phyloP scores from a whole-genome alignment of 1,139 yeast species.

The Hyphopichia pseudoburtonii region DNA sequence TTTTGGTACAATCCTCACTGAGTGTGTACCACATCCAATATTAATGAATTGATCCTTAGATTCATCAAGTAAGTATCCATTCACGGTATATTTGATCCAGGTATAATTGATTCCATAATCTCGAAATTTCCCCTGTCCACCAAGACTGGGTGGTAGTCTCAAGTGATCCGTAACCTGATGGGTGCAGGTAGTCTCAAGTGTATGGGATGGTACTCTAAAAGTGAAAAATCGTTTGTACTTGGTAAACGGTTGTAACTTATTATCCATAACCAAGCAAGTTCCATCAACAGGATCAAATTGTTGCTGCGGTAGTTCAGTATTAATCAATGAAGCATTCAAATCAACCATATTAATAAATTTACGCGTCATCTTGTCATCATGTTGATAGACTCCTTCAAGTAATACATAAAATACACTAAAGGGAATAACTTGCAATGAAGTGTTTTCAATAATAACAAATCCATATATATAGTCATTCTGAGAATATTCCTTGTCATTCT shows the following conservation, averaged over 20 bases:
- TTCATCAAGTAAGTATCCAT: neutral
- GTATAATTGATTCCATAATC: slow-evolving; percentile 2
- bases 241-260: neutral
- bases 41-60: neutral
- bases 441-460: slow-evolving; percentile 2
- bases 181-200: slow-evolving; percentile 1
- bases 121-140: slow-evolving; percentile 3
- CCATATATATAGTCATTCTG: slow-evolving; percentile 3
- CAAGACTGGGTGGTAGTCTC: slow-evolving; percentile 2
- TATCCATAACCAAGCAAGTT: slow-evolving; percentile 1
- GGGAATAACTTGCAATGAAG: neutral
- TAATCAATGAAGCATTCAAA: slow-evolving; percentile 3
- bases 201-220: slow-evolving; percentile 1
- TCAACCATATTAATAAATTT: slow-evolving; percentile 2
- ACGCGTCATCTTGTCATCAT: slow-evolving; percentile 2
- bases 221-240: slow-evolving; percentile 5
- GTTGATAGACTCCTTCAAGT: slow-evolving; percentile 3
- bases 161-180: slow-evolving; percentile 2
- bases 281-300: neutral
- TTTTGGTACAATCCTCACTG: neutral
- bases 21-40: neutral
- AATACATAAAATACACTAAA: slow-evolving; percentile 2
- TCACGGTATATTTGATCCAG: slow-evolving; percentile 1
- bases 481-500: neutral
- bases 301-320: neutral